phyloP scores from a whole-genome alignment of 352 stramenopile genomes.

The Halophytophthora batemanensis region DNA sequence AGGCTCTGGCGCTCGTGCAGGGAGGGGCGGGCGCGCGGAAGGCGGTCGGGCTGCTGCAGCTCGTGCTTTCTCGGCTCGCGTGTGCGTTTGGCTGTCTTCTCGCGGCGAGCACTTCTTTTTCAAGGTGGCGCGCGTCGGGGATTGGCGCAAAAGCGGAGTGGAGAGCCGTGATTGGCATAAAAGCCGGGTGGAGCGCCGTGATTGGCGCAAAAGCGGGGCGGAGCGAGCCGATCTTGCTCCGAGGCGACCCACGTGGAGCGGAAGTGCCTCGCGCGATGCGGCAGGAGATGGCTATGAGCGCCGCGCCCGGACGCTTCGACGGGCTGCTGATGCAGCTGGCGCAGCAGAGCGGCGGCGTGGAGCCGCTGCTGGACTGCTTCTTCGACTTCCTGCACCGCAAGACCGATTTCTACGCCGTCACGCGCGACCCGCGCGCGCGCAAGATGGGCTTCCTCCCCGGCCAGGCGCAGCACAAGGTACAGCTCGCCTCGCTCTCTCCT shows the following conservation, averaged over 20 bases:
- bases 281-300: constrained; percentile 24
- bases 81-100: no score
- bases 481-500: neutral
- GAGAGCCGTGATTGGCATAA: constrained; percentile 3
- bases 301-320: constrained; percentile 40
- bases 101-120: no score
- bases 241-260: neutral
- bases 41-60: no score
- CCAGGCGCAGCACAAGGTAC: constrained; percentile 54
- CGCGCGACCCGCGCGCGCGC: constrained; percentile 36
- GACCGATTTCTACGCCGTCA: constrained; percentile 96
- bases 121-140: neutral
- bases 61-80: no score
- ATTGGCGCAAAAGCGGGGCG: constrained; percentile 13
- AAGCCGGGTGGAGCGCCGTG: constrained; percentile 5
- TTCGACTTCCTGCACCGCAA: constrained; percentile 98
- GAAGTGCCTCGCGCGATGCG: no score
- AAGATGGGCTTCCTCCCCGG: constrained; percentile 68
- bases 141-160: neutral
- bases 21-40: no score
- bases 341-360: constrained; percentile 93
- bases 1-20: no score
- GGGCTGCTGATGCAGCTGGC: constrained; percentile 93
- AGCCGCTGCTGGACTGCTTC: constrained; percentile 95
- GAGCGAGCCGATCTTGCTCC: neutral